These are phyloP conservation scores for Sugiyamaella xylanicola DNA, from an alignment of 1,139 yeast species.

Conservation along the genomic window DNA sequence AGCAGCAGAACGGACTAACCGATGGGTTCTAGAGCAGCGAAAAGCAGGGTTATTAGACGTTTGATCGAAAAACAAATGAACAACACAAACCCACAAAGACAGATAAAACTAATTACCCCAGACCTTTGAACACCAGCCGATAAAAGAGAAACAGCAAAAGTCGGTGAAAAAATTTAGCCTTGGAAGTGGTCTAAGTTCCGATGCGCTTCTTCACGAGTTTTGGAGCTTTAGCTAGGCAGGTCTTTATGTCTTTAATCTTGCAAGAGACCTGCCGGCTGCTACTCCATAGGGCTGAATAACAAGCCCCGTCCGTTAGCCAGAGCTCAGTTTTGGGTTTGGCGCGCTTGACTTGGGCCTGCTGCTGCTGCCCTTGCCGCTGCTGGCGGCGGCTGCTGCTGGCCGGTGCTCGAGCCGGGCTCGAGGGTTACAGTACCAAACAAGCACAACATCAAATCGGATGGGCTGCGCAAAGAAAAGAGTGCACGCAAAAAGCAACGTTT, in stretches of 20 bases:
- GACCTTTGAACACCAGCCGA: too few species aligned
- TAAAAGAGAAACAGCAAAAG: background rate
- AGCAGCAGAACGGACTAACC: too few species aligned
- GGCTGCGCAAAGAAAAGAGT: too few species aligned
- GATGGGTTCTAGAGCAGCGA: too few species aligned
- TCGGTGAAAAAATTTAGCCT: background rate
- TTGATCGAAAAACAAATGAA: too few species aligned
- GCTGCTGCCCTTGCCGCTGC: background rate
- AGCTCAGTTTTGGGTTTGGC: too few species aligned
- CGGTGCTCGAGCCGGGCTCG: background rate
- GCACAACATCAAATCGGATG: background rate
- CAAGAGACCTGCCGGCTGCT: background rate
- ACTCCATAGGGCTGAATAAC: too few species aligned
- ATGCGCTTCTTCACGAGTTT: background rate
- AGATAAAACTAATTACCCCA: too few species aligned
- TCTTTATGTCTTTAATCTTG: slow-evolving; percentile 1
- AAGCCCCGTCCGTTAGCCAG: too few species aligned
- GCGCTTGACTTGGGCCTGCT: too few species aligned
- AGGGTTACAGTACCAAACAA: background rate
- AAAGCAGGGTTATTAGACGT: too few species aligned
- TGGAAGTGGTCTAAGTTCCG: slow-evolving; percentile 3
- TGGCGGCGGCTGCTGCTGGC: background rate
- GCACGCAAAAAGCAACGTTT: background rate
- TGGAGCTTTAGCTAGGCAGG: background rate
- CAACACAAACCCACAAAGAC: too few species aligned